A percentile compares a stretch with the other conserved stretches of the same genome.
Evolutionary conservation across 345 rosid genomes (phyloP).

Genomic region (Geranium brycei): DNA sequence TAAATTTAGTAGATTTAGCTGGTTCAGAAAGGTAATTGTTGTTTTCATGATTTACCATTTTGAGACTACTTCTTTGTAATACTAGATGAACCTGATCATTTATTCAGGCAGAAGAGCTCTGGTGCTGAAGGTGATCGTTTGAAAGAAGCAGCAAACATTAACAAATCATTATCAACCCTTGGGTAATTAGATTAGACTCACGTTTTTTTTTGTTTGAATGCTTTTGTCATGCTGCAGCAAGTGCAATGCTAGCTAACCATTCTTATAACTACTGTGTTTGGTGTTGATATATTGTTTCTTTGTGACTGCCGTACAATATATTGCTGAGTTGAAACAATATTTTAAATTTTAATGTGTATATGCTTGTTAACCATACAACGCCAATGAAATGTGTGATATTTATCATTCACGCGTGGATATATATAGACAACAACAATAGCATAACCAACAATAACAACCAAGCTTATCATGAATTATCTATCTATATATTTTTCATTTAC

Average conservation of each 20-base stretch:
- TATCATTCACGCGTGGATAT: too few species aligned
- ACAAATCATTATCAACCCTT: constrained; percentile 81
- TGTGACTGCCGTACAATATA: not conserved
- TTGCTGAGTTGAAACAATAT: not conserved
- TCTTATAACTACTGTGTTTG: not conserved
- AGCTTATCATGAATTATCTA: not conserved
- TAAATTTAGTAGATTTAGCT: constrained; percentile 90
- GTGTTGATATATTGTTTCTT: not conserved
- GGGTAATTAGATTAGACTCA: constrained; percentile 42
- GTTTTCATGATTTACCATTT: constrained; percentile 3
- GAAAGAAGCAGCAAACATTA: constrained; percentile 95
- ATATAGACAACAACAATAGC: not conserved
- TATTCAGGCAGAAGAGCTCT: constrained; percentile 80
- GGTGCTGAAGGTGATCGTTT: constrained; percentile 97
- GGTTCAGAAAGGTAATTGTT: constrained; percentile 85
- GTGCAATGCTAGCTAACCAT: not conserved
- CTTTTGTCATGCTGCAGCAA: constrained; percentile 5
- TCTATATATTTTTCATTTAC: too few species aligned
- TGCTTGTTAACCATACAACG: not conserved
- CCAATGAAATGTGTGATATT: not conserved
- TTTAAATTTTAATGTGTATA: not conserved
- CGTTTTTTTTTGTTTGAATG: constrained; percentile 10
- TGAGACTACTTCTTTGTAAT: constrained; percentile 8
- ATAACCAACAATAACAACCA: not conserved
- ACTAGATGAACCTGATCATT: constrained; percentile 12